Evolutionary conservation across 495 filamentous ascomycete genomes (phyloP).

Genomic region (Sporormia fimetaria): DNA sequence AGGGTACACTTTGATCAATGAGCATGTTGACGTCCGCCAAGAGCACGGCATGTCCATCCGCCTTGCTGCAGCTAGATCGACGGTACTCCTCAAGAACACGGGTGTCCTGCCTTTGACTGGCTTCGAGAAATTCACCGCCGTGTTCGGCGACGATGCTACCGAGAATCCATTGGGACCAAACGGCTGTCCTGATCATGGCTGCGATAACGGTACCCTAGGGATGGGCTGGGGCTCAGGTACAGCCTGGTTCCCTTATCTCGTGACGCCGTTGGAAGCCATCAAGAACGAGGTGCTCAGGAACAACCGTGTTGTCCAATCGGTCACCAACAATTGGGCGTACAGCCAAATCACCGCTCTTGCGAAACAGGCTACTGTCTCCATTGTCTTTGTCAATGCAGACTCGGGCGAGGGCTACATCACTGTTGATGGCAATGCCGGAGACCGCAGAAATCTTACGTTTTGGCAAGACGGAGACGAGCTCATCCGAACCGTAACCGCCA

Average conservation of each 20-base stretch:
- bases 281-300: slow-evolving; percentile 56
- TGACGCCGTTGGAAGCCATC: slow-evolving; percentile 79
- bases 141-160: slow-evolving; percentile 82
- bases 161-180: slow-evolving; percentile 73
- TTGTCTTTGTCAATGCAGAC: slow-evolving; percentile 85
- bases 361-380: slow-evolving; percentile 53
- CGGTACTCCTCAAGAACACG: slow-evolving; percentile 82
- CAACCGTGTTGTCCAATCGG: slow-evolving; percentile 54
- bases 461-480: slow-evolving; percentile 74
- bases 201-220: slow-evolving; percentile 74
- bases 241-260: slow-evolving; percentile 80
- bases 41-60: slow-evolving; percentile 64
- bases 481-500: slow-evolving; percentile 60
- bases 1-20: slow-evolving; percentile 61
- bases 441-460: slow-evolving; percentile 85
- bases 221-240: slow-evolving; percentile 94
- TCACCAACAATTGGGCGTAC: slow-evolving; percentile 64
- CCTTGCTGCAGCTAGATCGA: slow-evolving; percentile 61
- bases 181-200: slow-evolving; percentile 71
- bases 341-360: slow-evolving; percentile 50
- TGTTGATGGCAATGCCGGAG: slow-evolving; percentile 75
- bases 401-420: slow-evolving; percentile 78
- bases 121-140: slow-evolving; percentile 59
- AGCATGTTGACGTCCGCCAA: slow-evolving; percentile 70
- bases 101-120: slow-evolving; percentile 64